Base-by-base conservation (phyloP, 306 rosid genomes). In the Mimosa pudica region DNA sequence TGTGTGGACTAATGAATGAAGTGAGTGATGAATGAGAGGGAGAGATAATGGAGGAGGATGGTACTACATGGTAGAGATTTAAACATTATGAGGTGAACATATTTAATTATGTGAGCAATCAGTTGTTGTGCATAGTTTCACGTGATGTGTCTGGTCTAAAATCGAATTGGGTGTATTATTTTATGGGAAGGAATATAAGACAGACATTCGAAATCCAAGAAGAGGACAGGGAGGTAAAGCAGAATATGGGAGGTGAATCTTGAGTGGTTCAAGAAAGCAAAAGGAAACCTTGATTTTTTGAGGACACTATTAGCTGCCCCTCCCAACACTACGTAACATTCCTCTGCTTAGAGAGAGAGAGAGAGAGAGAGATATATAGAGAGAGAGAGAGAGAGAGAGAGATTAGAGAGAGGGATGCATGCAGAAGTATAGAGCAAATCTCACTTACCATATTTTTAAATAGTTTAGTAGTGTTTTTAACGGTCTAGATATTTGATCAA, bases 151-250 rank as follows among this genome's bases (percentile, higher is more conserved):
- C 73, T 67, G 72, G 72, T 44, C 35, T 69, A 18, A 44, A 69
- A 69, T 18, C 17, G 36, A 69, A 69, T 69, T 69, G 10, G 74
- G 57, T 10, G 24, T 11, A 45, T n/a, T 69, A 10, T 70, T 68
- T 68, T 45, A 70, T 70, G 57, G 55, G 14, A 45, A 45, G 74
- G 57, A 70, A 45, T 70, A 77, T 60, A 77, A 67, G 69, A 68
- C 81, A 76, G 88, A 82, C 89, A 88, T 88, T 85, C 81, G 88
- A 86, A 86, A 90, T 88, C 82, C 87, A 85, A 85, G 85, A 86
- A 74, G 80, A 80, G 78, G 89, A 86, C 87, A 85, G 84, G 63
- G 74, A 83, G 83, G 78, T 81, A 85, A 85, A 85, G 86, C 73
- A 55, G 76, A 74, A 77, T 71, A 48, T 68, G 74, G 62, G 81